These are phyloP conservation scores for Boletellus sp. DNA, from an alignment of 768 basidiomycete genomes.

Conservation along the genomic window DNA sequence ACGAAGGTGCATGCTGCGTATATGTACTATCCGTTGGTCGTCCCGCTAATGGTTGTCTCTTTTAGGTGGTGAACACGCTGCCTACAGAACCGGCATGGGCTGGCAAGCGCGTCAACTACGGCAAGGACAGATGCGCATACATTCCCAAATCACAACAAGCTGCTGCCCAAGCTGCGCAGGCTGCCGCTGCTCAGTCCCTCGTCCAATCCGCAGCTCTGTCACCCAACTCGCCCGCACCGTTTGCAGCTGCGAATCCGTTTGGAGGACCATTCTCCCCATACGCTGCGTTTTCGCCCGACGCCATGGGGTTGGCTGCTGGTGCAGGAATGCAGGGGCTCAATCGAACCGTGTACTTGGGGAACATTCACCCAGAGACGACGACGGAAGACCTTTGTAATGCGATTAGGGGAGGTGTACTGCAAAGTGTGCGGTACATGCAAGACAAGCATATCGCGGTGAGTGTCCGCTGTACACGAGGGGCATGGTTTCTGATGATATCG, in stretches of 20 bases:
- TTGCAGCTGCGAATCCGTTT: conserved; percentile 31
- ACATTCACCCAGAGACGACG: conserved; percentile 94
- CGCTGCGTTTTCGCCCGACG: conserved; percentile 47
- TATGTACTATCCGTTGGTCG: not conserved
- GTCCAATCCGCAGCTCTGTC: conserved; percentile 47
- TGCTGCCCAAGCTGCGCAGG: conserved; percentile 81
- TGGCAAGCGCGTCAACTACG: conserved; percentile 95
- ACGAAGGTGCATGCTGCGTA: conserved; percentile 66
- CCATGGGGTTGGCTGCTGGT: conserved; percentile 29
- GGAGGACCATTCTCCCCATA: conserved; percentile 44
- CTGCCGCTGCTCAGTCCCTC: conserved; percentile 74
- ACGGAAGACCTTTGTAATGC: conserved; percentile 95
- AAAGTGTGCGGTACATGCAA: conserved; percentile 92
- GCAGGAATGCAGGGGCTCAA: conserved; percentile 61
- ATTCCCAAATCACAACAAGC: conserved; percentile 94
- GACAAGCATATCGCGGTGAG: conserved; percentile 96
- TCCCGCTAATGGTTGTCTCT: not conserved
- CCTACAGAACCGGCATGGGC: conserved; percentile 92
- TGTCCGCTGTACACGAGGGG: conserved; percentile 13
- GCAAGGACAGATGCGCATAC: conserved; percentile 98
- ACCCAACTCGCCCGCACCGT: conserved; percentile 28
- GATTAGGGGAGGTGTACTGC: conserved; percentile 93
- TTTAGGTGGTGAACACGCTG: conserved; percentile 86
- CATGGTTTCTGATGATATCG: conserved; percentile 5
- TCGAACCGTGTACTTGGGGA: conserved; percentile 92